phyloP scores from a whole-genome alignment of 78 protist genomes.

The Dictyostelium intermedium region DNA sequence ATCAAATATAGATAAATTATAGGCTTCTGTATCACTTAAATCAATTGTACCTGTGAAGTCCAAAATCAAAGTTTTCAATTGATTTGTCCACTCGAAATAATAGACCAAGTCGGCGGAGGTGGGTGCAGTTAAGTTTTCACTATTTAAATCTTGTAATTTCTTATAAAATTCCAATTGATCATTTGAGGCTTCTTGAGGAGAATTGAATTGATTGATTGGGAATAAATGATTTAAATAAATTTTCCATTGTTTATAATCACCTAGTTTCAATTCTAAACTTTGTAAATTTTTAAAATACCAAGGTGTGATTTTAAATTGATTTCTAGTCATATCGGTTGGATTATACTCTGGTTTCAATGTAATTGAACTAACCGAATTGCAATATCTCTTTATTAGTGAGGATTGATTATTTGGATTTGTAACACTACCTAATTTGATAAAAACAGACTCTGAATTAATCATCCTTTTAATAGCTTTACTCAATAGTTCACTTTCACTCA shows the following conservation, averaged over 20 bases:
- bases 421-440: background rate
- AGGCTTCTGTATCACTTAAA: background rate
- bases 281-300: background rate
- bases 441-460: background rate
- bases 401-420: background rate
- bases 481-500: background rate
- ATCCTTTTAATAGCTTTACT: background rate
- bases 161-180: background rate
- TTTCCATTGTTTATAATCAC: background rate
- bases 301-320: background rate
- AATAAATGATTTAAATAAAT: background rate
- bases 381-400: background rate
- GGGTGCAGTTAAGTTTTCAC: background rate
- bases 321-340: background rate
- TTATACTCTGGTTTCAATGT: background rate
- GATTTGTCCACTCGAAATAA: background rate
- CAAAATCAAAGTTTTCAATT: background rate
- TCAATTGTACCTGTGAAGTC: background rate
- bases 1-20: background rate
- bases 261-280: background rate
- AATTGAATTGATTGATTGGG: background rate
- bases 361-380: background rate
- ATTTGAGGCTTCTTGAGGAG: background rate
- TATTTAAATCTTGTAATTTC: background rate
- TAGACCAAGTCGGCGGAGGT: background rate